Base-by-base conservation (phyloP, 2,329 filamentous ascomycete species). In the Aspergillus floridensis region DNA sequence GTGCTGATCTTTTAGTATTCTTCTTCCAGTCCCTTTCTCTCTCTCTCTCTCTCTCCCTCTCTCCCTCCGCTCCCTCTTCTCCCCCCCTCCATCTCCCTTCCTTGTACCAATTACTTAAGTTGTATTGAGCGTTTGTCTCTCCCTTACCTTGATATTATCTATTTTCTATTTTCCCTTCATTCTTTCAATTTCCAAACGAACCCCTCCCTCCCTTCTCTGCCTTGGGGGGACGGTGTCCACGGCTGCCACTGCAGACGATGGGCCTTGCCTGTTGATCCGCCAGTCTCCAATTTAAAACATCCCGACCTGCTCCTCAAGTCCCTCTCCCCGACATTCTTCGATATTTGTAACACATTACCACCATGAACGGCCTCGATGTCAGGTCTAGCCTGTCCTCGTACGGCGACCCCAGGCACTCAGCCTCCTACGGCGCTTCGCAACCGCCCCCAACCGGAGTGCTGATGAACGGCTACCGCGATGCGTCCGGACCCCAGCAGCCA, bases 401-500 rank as follows among this genome's bases (percentile, higher is more conserved):
- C 59, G 76, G 74, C 61, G 74, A 78, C 60, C 71, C 74, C 24
- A 70, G 71, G 59, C 75, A 77, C 60, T 70, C 70, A 11, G 68
- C 71, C 52, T 72, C 74, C 44, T 72, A 71, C 57, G 74, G 71
- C 53, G 65, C 65, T 35, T 68, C 71, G 54, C 67, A 67, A 14
- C 72, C 73, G 31, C 70, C 72, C 16, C 70, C 69, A 44, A 71
- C 72, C 54, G 84, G 82, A 66, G 77, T 78, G 21, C 76, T 87
- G 59, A 78, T 85, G 53, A 82, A 88, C 57, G 84, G 84, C 48
- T 89, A 88, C 72, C 80, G 81, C 53, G 84, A 86, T 60, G 79
- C 83, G 57, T 69, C 83, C 56, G 81, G 80, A 63, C 80, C 81
- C 8, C 84, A 84, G 64, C 80, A 83, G 26, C 26, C 26, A 66